Base-by-base conservation (phyloP, 202 grass and related monocot genomes). In the Carex sylvatica region DNA sequence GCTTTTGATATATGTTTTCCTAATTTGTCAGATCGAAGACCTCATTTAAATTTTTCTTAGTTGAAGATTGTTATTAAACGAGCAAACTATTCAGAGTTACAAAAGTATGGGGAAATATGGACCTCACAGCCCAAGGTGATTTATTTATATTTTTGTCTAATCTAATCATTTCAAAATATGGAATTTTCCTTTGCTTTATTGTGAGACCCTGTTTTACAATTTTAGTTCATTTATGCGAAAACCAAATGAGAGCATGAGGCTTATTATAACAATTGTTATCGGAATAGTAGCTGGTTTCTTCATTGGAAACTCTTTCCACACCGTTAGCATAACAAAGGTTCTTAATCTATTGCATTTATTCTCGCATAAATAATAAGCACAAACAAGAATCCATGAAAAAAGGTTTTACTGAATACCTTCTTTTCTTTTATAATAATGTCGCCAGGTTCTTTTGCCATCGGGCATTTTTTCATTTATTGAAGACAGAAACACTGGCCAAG, bases 301-400 rank as follows among this genome's bases (percentile, higher is more conserved):
- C 63, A 81, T 98, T 30, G 92, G 95, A 28, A 95, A 95, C 51
- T 98, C 92, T 3, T 91, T 91, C 82, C 90, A 88, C 26, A 84
- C 91, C 22, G 84, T 98, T 69, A 91, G 82, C 87, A 89, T 95
- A 86, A 95, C 92, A 84, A 98, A 98, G 89, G 92, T 98, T 86
- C 18, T 23, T 2, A 9, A 6, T 65, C 23, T 33, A 56, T 69
- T 15, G 15, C 10, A 26, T 38, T 54, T 59, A 42, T 54, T 44
- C 1, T 9, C 4, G 4, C 68, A 31, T 28, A 65, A 33, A 82
- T 47, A 66, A n/a, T 38, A 82, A 53, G 55, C 26, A 28, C n/a
- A 65, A 70, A 5, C 9, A 59, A 35, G 0, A 67, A 3, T 70
- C 8, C 31, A 51, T 16, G 42, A 65, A 42, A 49, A 49, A 69